Evolutionary conservation across 2,329 filamentous ascomycete genomes (phyloP).

Genomic region (Penicillium griseofulvum): DNA sequence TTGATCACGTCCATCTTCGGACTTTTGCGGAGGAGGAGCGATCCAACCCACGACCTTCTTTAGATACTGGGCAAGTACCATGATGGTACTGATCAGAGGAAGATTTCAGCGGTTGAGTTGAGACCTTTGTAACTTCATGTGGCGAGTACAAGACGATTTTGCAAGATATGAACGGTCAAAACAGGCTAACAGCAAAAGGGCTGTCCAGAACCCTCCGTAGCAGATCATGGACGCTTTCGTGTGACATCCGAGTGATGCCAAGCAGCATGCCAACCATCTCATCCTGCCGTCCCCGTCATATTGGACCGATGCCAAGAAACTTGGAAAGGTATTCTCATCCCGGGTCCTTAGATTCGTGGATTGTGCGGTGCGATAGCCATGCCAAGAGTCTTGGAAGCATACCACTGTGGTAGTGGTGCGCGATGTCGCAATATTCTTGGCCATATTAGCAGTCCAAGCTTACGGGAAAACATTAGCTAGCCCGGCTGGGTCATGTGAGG

Average conservation of each 20-base stretch:
- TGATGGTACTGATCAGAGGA: neutral
- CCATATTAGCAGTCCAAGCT: neutral
- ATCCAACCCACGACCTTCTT: conserved; percentile 30
- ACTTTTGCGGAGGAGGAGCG: conserved; percentile 33
- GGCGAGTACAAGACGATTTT: neutral
- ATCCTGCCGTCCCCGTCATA: neutral
- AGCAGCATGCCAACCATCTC: neutral
- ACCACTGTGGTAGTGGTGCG: neutral
- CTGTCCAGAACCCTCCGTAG: neutral
- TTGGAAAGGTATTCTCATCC: neutral
- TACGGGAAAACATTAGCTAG: neutral
- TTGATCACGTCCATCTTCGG: conserved; percentile 50
- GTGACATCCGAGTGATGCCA: neutral
- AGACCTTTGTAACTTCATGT: neutral
- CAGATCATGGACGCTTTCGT: neutral
- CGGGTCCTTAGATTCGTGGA: neutral
- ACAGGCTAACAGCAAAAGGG: neutral
- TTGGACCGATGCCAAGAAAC: conserved; percentile 7
- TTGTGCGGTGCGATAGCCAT: neutral
- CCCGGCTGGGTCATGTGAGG: neutral
- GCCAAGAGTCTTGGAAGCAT: conserved; percentile 12
- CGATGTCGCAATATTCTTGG: neutral
- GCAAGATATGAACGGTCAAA: neutral
- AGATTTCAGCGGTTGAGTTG: neutral
- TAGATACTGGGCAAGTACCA: conserved; percentile 9